phyloP scores from a whole-genome alignment of 164 flowering plant genomes.

The Aristolochia fimbriata region DNA sequence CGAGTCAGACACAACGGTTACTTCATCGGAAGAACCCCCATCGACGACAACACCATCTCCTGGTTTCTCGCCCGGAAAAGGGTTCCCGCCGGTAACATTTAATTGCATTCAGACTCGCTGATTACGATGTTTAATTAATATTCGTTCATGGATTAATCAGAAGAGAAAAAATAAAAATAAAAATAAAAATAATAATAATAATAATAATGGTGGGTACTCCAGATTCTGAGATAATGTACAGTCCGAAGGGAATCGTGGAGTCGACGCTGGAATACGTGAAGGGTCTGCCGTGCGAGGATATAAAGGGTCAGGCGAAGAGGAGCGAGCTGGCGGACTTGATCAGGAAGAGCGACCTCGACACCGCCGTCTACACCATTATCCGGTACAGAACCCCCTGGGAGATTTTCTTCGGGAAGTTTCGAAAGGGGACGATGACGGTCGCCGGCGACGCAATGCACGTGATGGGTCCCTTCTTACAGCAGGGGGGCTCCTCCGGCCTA shows the following conservation, averaged over 20 bases:
- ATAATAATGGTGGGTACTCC: too few relatives aligned
- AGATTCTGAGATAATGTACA: constrained; percentile 16
- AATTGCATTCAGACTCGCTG: too few relatives aligned
- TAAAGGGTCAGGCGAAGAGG: too few relatives aligned
- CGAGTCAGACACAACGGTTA: constrained; percentile 4
- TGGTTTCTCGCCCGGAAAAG: constrained; percentile 28
- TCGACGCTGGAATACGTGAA: constrained; percentile 7
- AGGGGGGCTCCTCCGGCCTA: constrained; percentile 27
- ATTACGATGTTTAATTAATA: too few relatives aligned
- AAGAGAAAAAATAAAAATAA: neutral
- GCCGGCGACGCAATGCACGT: constrained; percentile 42
- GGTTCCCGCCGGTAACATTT: constrained; percentile 19
- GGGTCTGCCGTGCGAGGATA: constrained; percentile 11
- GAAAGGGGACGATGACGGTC: constrained; percentile 20
- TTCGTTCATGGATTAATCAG: too few relatives aligned
- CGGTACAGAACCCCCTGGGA: constrained; percentile 28
- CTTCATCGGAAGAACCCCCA: constrained; percentile 28
- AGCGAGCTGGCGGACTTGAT: constrained; percentile 17
- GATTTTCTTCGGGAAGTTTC: constrained; percentile 11
- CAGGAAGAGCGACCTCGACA: constrained; percentile 12
- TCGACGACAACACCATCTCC: constrained; percentile 21
- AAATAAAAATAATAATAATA: too few relatives aligned
- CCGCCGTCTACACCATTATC: constrained; percentile 9
- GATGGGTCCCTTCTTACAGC: constrained; percentile 34
- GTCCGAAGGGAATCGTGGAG: constrained; percentile 14